phyloP scores from a whole-genome alignment of 106 monocot genomes.

The Phalaenopsis aphrodite region DNA sequence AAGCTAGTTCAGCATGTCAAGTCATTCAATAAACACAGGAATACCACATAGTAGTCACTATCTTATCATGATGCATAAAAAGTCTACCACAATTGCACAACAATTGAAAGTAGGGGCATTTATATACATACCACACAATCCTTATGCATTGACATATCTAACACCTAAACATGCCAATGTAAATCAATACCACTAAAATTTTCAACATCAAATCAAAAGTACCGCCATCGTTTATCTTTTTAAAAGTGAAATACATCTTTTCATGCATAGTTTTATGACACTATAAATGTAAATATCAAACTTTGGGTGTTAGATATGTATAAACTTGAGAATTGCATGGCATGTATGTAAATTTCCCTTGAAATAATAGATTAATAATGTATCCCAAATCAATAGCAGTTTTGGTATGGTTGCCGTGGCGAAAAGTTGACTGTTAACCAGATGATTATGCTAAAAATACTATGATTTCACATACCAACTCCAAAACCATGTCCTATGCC shows the following conservation, averaged over 20 bases:
- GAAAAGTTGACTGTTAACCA: neutral
- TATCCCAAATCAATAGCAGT: neutral
- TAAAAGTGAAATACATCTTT: too few relatives aligned
- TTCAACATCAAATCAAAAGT: too few relatives aligned
- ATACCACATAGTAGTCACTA: neutral
- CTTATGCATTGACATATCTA: too few relatives aligned
- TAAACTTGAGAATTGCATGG: too few relatives aligned
- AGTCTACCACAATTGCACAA: neutral
- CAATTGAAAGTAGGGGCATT: neutral
- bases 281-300: too few relatives aligned
- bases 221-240: too few relatives aligned
- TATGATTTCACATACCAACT: slow-evolving; percentile 43
- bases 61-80: neutral
- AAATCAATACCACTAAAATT: too few relatives aligned
- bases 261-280: too few relatives aligned
- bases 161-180: too few relatives aligned
- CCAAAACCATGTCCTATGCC: slow-evolving; percentile 94
- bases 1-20: neutral
- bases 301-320: too few relatives aligned
- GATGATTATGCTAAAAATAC: neutral
- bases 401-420: neutral
- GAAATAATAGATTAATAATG: neutral
- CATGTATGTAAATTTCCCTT: too few relatives aligned
- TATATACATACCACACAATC: too few relatives aligned
- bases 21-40: neutral